These are phyloP conservation scores for Heritiera fomes DNA, from an alignment of 345 rosid genomes.

Conservation along the genomic window DNA sequence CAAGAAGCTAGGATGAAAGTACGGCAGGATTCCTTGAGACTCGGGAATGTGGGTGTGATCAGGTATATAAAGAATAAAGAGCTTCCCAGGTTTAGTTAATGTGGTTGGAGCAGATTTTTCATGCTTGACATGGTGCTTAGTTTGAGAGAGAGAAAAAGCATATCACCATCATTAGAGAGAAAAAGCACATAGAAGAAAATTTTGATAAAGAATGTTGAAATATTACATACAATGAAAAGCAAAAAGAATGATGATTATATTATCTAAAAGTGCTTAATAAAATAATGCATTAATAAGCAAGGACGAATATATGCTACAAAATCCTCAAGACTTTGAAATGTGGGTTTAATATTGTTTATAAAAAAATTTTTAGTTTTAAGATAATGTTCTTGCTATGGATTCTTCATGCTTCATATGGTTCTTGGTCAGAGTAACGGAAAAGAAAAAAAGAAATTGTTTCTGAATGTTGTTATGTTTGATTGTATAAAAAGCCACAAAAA, in stretches of 20 bases:
- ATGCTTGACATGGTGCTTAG: slow-evolving; percentile 9
- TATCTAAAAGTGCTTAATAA: background rate
- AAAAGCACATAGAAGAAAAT: background rate
- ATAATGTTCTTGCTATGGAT: background rate
- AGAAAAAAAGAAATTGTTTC: too few species aligned
- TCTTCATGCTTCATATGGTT: too few species aligned
- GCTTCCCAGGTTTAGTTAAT: background rate
- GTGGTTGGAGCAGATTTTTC: slow-evolving; percentile 3
- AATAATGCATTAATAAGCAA: background rate
- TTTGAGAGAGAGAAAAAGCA: background rate
- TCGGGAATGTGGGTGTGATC: slow-evolving; percentile 94
- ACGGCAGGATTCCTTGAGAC: slow-evolving; percentile 92
- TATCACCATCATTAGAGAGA: too few species aligned
- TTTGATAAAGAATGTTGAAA: background rate
- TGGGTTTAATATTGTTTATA: background rate
- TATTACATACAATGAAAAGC: background rate
- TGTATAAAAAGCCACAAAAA: too few species aligned
- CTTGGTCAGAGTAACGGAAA: too few species aligned
- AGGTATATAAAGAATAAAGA: slow-evolving; percentile 47
- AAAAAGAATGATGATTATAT: background rate
- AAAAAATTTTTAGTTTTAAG: background rate
- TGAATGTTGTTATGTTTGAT: background rate
- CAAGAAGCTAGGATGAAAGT: slow-evolving; percentile 97
- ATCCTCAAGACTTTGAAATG: background rate
- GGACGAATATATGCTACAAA: background rate